Conservation (phyloP, 805 yeast species). For the Yamadazyma insecticola region DNA sequence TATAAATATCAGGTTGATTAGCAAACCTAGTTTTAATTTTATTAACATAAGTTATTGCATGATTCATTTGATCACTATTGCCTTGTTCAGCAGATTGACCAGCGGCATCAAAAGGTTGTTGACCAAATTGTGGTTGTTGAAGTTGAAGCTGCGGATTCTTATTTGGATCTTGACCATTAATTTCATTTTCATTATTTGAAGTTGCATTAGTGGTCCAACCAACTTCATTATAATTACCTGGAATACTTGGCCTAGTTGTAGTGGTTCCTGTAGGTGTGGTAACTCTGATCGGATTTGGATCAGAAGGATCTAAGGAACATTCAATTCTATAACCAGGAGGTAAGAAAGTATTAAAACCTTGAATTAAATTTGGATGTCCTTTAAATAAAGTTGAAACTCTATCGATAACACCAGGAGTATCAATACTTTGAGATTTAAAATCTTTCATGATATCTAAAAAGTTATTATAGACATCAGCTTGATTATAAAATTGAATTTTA, state of each 20-base stretch:
- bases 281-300: slow-evolving; percentile 88
- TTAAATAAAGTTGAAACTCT: slow-evolving; percentile 86
- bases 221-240: slow-evolving; percentile 23
- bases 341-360: slow-evolving; percentile 94
- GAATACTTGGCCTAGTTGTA: slow-evolving; percentile 21
- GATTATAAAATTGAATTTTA: slow-evolving; percentile 83
- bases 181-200: slow-evolving; percentile 7
- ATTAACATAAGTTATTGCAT: slow-evolving; percentile 94
- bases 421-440: slow-evolving; percentile 91
- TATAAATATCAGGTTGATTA: slow-evolving; percentile 91
- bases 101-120: slow-evolving; percentile 8
- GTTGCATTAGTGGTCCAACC: slow-evolving; percentile 45
- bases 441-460: slow-evolving; percentile 98
- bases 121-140: slow-evolving; percentile 8
- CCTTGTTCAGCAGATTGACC: slow-evolving; percentile 17
- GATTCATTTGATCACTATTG: slow-evolving; percentile 90
- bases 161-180: slow-evolving; percentile 12
- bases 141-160: slow-evolving; percentile 6
- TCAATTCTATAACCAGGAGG: slow-evolving; percentile 96
- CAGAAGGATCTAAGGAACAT: slow-evolving; percentile 83
- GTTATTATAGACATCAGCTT: slow-evolving; percentile 94
- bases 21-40: slow-evolving; percentile 93
- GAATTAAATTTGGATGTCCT: slow-evolving; percentile 90
- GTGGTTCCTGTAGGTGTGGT: slow-evolving; percentile 94
- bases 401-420: slow-evolving; percentile 98